Evolutionary conservation across 2,329 filamentous ascomycete species (phyloP).

Genomic region (Berkeleyomyces rouxiae): DNA sequence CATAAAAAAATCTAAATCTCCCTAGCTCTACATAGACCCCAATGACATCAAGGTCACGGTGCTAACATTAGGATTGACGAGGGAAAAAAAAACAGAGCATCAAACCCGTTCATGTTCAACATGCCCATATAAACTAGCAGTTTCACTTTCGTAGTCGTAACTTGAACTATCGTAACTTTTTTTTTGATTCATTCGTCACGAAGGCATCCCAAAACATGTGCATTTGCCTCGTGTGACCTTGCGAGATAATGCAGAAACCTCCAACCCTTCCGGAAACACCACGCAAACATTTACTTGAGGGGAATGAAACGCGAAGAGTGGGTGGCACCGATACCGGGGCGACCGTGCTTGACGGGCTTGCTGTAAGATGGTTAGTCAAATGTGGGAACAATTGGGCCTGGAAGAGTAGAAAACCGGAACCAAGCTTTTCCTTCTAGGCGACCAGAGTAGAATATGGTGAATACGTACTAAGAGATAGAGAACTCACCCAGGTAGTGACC

Average conservation of each 20-base stretch:
- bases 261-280: conserved; percentile 19
- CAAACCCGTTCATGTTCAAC: conserved; percentile 6
- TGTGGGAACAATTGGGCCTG: background rate
- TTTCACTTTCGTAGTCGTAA: conserved; percentile 10
- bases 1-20: background rate
- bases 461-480: conserved; percentile 96
- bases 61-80: background rate
- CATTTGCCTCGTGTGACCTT: conserved; percentile 11
- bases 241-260: conserved; percentile 33
- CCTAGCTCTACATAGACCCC: background rate
- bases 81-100: conserved; percentile 1
- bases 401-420: background rate
- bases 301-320: conserved; percentile 99
- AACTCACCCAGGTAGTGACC: conserved; percentile 99
- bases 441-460: background rate
- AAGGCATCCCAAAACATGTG: conserved; percentile 12
- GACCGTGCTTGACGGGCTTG: conserved; percentile 99
- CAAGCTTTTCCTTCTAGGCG: background rate
- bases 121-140: conserved; percentile 10
- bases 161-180: conserved; percentile 12
- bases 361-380: conserved; percentile 41
- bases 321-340: conserved; percentile 99
- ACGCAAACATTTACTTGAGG: conserved; percentile 60
- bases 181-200: conserved; percentile 14
- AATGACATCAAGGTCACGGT: background rate